Conservation (phyloP, 2,329 filamentous ascomycete species). For the Talaromyces amestolkiae region DNA sequence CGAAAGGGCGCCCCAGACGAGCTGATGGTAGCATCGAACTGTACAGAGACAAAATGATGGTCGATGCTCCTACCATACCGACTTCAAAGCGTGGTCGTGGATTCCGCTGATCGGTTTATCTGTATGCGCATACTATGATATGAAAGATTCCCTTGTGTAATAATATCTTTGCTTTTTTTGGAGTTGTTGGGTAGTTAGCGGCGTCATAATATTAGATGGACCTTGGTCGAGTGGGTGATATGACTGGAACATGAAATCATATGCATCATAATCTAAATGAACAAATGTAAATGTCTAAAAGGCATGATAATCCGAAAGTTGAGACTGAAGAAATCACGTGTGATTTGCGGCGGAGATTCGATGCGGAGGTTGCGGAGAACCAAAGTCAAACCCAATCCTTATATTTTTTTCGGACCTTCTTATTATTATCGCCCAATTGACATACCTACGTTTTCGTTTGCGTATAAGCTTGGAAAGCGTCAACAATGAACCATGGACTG, state of each 20-base stretch:
- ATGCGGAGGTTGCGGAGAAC: slow-evolving; percentile 20
- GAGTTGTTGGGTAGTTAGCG: slow-evolving; percentile 6
- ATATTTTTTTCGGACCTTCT: background rate
- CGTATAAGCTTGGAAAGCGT: background rate
- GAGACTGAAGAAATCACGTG: slow-evolving; percentile 16
- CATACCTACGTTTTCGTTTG: background rate
- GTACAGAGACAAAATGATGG: slow-evolving; percentile 44
- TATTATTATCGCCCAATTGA: background rate
- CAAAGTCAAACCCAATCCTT: background rate
- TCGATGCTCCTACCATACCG: slow-evolving; percentile 31
- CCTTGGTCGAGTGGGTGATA: background rate
- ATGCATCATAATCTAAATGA: background rate
- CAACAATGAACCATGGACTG: slow-evolving; percentile 31
- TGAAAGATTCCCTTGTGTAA: background rate
- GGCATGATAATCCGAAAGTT: background rate
- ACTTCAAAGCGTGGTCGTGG: slow-evolving; percentile 15
- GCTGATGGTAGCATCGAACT: slow-evolving; percentile 25
- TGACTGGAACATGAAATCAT: background rate
- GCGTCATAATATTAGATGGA: slow-evolving; percentile 1
- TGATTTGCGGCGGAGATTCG: slow-evolving; percentile 8
- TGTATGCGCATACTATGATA: background rate
- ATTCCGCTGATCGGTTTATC: slow-evolving; percentile 1
- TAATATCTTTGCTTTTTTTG: background rate
- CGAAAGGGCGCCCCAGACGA: slow-evolving; percentile 20
- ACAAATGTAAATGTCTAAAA: background rate